phyloP scores from a whole-genome alignment of 768 basidiomycete species.

The Gymnopilus junonius region DNA sequence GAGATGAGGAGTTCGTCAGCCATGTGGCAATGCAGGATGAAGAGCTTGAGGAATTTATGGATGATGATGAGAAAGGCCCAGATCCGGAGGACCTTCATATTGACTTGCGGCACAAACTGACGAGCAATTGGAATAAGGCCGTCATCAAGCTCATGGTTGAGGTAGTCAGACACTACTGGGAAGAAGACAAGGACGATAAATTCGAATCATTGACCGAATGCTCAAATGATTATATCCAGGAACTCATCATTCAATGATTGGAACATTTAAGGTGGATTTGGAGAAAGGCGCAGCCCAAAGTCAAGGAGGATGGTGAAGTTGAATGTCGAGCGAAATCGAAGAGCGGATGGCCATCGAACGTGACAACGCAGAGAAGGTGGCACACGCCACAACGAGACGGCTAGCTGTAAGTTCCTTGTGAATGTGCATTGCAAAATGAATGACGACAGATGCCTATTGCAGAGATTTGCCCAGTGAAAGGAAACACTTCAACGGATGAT shows the following conservation, averaged over 20 bases:
- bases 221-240: constrained; percentile 7
- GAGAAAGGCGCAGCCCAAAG: background rate
- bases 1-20: background rate
- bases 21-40: background rate
- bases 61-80: constrained; percentile 2
- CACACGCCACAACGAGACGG: background rate
- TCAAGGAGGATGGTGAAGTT: background rate
- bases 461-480: background rate
- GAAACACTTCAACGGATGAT: background rate
- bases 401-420: background rate
- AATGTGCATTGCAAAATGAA: background rate
- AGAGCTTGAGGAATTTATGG: background rate
- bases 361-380: background rate
- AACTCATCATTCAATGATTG: background rate
- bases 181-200: background rate
- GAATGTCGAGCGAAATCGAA: constrained; percentile 11
- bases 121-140: constrained; percentile 13
- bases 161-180: background rate
- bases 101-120: constrained; percentile 15
- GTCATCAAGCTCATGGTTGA: constrained; percentile 13
- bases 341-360: constrained; percentile 7
- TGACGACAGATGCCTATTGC: background rate
- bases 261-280: background rate
- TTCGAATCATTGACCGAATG: constrained; percentile 4
- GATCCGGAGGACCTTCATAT: constrained; percentile 8